phyloP scores from a whole-genome alignment of 495 filamentous ascomycete species.

The Hypoxylon subgilvum region DNA sequence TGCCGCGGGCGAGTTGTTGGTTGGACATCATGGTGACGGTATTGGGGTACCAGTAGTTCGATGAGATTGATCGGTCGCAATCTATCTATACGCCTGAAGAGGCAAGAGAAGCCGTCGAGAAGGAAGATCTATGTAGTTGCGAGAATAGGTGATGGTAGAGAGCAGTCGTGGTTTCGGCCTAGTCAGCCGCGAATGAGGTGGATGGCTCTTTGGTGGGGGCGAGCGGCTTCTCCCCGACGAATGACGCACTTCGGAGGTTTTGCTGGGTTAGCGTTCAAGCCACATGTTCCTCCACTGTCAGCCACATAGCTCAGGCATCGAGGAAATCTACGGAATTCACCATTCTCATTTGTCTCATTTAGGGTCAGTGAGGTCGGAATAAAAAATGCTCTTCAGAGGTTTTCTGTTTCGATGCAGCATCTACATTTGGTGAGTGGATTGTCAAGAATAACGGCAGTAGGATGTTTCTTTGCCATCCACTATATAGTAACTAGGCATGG shows the following conservation, averaged over 20 bases:
- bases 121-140: conserved; percentile 3
- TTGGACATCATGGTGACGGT: conserved; percentile 50
- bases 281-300: background rate
- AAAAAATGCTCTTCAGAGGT: too few species aligned
- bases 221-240: conserved; percentile 11
- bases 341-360: too few species aligned
- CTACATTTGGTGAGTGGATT: too few species aligned
- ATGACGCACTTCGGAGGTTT: conserved; percentile 24
- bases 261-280: background rate
- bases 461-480: too few species aligned
- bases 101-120: background rate
- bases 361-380: too few species aligned
- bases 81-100: background rate
- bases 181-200: background rate
- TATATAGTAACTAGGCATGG: too few species aligned
- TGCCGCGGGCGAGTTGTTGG: conserved; percentile 57
- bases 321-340: background rate
- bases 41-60: background rate
- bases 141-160: conserved; percentile 8
- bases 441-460: too few species aligned
- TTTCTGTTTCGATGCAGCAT: too few species aligned
- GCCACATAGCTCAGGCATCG: background rate
- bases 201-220: conserved; percentile 22
- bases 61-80: background rate
- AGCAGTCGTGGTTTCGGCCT: background rate